phyloP scores from a whole-genome alignment of 352 stramenopile genomes.

The Phytopythium mirpurense region DNA sequence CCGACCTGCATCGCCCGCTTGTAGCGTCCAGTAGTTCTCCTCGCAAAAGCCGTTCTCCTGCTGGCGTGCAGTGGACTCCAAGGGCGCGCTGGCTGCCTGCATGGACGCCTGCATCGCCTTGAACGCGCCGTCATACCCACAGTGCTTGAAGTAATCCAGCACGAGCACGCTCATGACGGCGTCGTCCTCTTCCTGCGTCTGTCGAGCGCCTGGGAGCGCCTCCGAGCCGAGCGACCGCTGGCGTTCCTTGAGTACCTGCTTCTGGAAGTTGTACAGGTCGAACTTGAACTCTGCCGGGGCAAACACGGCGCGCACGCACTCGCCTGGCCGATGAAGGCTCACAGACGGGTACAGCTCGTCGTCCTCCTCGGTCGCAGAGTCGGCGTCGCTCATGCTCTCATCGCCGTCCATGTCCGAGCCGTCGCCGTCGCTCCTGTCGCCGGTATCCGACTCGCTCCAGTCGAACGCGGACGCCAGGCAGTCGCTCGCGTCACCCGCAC shows the following conservation, averaged over 20 bases:
- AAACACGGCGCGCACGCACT: constrained; percentile 32
- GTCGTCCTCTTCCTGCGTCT: constrained; percentile 20
- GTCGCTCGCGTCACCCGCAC: neutral
- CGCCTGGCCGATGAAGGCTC: constrained; percentile 37
- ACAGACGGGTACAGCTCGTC: constrained; percentile 35
- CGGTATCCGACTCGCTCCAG: neutral
- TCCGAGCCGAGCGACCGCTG: constrained; percentile 24
- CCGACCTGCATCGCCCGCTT: neutral
- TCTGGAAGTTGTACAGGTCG: constrained; percentile 36
- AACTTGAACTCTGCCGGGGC: constrained; percentile 31
- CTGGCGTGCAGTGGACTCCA: neutral
- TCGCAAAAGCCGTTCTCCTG: neutral
- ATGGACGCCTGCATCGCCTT: constrained; percentile 16
- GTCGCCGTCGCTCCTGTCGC: constrained; percentile 2
- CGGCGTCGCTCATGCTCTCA: constrained; percentile 5
- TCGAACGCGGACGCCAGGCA: neutral
- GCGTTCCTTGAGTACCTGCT: constrained; percentile 37
- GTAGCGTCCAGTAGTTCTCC: neutral
- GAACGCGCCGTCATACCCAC: constrained; percentile 33
- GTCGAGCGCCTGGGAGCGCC: constrained; percentile 4
- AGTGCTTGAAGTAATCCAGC: constrained; percentile 35
- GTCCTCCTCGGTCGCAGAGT: neutral
- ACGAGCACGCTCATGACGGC: constrained; percentile 25
- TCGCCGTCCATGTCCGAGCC: constrained; percentile 10
- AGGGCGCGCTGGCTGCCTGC: constrained; percentile 3